Evolutionary conservation across 768 basidiomycete species (phyloP).

Genomic region (Asterophora lycoperdoides): DNA sequence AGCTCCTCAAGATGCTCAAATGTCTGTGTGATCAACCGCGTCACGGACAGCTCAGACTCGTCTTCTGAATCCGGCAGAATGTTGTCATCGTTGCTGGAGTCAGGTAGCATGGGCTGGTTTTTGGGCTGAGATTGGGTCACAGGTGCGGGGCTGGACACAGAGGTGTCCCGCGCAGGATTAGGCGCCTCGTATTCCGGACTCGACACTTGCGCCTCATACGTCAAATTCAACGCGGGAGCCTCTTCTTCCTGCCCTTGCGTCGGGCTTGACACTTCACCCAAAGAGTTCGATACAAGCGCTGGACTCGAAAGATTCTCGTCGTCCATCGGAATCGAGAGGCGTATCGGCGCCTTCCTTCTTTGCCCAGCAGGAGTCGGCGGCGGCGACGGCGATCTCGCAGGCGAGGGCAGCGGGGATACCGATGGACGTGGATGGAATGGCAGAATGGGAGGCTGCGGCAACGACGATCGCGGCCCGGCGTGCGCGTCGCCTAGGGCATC

Average conservation of each 20-base stretch:
- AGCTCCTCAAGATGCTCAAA: conserved; percentile 1
- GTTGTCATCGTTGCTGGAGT: background rate
- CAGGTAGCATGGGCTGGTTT: background rate
- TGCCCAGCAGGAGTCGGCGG: background rate
- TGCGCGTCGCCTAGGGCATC: conserved; percentile 1
- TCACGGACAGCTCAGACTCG: conserved; percentile 11
- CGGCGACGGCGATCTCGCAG: background rate
- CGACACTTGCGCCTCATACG: background rate
- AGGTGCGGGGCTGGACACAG: background rate
- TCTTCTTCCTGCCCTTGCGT: too few relatives aligned
- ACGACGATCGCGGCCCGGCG: background rate
- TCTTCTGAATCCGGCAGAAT: conserved; percentile 2
- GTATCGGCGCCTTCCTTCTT: too few relatives aligned
- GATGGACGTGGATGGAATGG: conserved; percentile 7
- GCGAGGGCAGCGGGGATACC: background rate
- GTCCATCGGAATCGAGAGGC: too few relatives aligned
- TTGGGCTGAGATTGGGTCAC: background rate
- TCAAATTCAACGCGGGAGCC: too few relatives aligned
- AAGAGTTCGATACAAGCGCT: background rate
- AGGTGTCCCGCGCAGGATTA: background rate
- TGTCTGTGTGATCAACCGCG: conserved; percentile 3
- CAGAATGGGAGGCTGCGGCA: background rate
- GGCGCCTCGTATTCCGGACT: background rate
- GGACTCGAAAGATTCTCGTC: too few relatives aligned
- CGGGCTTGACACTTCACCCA: background rate